A percentile compares a stretch with the other conserved stretches of the same genome.
phyloP scores from a whole-genome alignment of 768 basidiomycete species.

The Amanita pallidorosea region DNA sequence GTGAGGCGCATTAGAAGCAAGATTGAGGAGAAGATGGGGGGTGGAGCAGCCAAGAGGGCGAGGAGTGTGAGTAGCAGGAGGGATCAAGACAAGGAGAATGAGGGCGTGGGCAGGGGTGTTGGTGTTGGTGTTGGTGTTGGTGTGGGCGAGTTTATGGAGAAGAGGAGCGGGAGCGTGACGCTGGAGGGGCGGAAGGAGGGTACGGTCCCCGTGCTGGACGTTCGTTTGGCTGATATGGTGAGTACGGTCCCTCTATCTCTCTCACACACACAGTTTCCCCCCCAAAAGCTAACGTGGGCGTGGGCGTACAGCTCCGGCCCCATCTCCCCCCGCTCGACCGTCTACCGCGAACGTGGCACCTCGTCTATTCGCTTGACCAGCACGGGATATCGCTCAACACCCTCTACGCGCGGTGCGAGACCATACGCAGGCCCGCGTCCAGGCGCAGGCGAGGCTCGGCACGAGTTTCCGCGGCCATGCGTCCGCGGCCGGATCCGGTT shows the following conservation, averaged over 20 bases:
- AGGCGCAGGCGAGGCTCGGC: constrained; percentile 19
- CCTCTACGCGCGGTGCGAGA: constrained; percentile 60
- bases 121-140: not conserved
- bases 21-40: constrained; percentile 3
- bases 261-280: too few relatives aligned
- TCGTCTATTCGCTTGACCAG: constrained; percentile 87
- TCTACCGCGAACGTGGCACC: constrained; percentile 61
- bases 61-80: not conserved
- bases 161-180: constrained; percentile 37
- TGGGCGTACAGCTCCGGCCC: constrained; percentile 43
- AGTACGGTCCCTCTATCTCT: constrained; percentile 9
- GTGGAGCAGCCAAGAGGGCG: constrained; percentile 1
- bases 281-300: not conserved
- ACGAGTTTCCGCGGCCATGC: constrained; percentile 14
- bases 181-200: constrained; percentile 45
- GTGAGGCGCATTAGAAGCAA: not conserved
- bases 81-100: constrained; percentile 6
- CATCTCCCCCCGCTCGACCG: constrained; percentile 66
- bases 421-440: constrained; percentile 20
- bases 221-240: constrained; percentile 51
- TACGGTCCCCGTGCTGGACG: constrained; percentile 41
- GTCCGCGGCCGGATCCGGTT: too few relatives aligned
- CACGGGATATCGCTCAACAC: constrained; percentile 91
- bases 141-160: constrained; percentile 37
- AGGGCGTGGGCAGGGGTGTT: not conserved